Base-by-base conservation (phyloP, 192 early-diverging fungal genomes). In the Mortierella alpina region DNA sequence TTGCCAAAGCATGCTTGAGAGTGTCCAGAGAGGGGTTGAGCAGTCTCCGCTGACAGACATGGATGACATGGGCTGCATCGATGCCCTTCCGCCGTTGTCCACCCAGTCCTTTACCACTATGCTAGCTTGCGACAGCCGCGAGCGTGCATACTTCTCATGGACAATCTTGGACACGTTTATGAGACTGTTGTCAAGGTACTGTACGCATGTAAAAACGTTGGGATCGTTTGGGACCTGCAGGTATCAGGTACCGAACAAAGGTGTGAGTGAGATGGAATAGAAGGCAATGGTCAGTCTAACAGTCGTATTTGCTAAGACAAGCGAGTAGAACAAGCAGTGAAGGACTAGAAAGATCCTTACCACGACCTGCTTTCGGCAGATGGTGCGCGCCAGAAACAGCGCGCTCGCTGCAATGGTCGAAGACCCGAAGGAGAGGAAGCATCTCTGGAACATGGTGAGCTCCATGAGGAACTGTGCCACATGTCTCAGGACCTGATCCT, bases 91-190 rank as follows among this genome's bases (percentile, higher is more conserved):
- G 6, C 77, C 77, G 50, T 71, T 71, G 54, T 82, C 77, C 4
- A 81, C 77, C 68, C 83, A 84, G 20, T 84, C 73, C 65, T 76
- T 82, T 46, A 81, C 83, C 18, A 84, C 63, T 47, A 82, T 84
- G 23, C 83, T 84, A 4, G 77, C 83, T 59, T 84, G 78, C 18
- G 73, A 76, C 58, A 82, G 66, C 10, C 77, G 54, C 1, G 72
- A 49, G 5, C 68, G 73, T 7, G 78, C 72, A 50, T 84, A 84
- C 42, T 84, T 84, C 10, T 79, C 77, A 22, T 81, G 77, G 2
- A 84, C 73, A 11, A 61, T 75, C 57, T 79, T 73, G 42, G 83
- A 81, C 39, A 84, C 83, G 49, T 70, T 72, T 39, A 78, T 75
- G 22, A 84, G n/a, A 41, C 75, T 66, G 57, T 73, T 71, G 47